Percentiles rank a stretch among this genome's conserved stretches.
These are phyloP conservation scores for Colletotrichum sp. DNA, from an alignment of 2,329 filamentous ascomycete species.

Conservation along the genomic window DNA sequence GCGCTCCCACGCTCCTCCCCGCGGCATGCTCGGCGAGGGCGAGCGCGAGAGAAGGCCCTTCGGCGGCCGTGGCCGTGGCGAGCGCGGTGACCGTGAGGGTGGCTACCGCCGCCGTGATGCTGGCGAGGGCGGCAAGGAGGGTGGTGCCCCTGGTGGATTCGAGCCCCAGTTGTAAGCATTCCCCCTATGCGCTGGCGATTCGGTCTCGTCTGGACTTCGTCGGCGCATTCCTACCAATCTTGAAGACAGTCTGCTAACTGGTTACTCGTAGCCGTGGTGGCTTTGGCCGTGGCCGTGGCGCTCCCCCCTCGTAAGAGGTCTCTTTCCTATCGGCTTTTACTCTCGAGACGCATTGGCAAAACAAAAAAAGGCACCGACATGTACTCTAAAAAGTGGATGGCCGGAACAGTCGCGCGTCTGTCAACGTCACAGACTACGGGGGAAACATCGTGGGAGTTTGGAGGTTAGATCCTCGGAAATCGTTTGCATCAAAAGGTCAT, in stretches of 20 bases:
- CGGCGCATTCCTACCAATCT: not conserved
- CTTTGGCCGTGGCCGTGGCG: conserved; percentile 86
- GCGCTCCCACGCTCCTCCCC: conserved; percentile 96
- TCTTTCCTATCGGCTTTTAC: conserved; percentile 46
- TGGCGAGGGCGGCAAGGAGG: conserved; percentile 88
- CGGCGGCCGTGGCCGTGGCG: conserved; percentile 76
- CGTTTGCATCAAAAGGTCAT: conserved; percentile 47
- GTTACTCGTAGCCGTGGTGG: conserved; percentile 72
- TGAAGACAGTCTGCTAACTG: conserved; percentile 37
- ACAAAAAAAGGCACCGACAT: conserved; percentile 46
- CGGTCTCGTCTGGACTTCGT: not conserved
- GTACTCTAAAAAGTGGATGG: conserved; percentile 53
- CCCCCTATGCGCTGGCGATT: not conserved
- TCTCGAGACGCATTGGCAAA: conserved; percentile 46
- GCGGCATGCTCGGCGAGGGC: conserved; percentile 95
- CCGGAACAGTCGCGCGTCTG: conserved; percentile 44
- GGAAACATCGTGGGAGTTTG: conserved; percentile 49
- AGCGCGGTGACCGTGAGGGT: conserved; percentile 84
- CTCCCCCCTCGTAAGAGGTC: conserved; percentile 68
- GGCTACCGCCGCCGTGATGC: conserved; percentile 91
- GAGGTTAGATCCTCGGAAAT: conserved; percentile 55
- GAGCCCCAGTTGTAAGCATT: conserved; percentile 82
- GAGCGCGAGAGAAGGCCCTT: conserved; percentile 83
- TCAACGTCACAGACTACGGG: conserved; percentile 45
- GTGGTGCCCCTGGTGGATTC: conserved; percentile 88